A percentile compares a stretch with the other conserved stretches of the same genome.
phyloP scores from a whole-genome alignment of 441 rosid genomes.

The Mallotus japonicus region DNA sequence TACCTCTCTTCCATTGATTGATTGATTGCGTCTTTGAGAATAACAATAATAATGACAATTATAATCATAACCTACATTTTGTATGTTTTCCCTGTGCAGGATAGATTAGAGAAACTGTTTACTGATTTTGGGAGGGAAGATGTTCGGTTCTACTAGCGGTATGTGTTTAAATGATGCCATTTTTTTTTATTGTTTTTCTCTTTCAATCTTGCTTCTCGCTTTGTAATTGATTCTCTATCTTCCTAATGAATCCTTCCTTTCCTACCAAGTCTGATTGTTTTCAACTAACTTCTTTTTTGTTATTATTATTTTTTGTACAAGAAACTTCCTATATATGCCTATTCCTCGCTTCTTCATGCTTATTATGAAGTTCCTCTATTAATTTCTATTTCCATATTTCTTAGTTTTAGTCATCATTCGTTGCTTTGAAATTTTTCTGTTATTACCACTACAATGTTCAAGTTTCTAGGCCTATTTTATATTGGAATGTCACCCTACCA shows the following conservation, averaged over 20 bases:
- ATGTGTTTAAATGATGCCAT: constrained; percentile 25
- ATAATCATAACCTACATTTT: neutral
- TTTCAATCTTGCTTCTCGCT: neutral
- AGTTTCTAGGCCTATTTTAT: neutral
- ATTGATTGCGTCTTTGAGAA: neutral
- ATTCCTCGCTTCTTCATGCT: neutral
- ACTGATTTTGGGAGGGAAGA: constrained; percentile 30
- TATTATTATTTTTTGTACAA: too few relatives aligned
- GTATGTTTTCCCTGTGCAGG: constrained; percentile 2
- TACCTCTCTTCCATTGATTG: neutral
- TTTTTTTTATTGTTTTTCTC: neutral
- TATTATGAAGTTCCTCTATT: neutral
- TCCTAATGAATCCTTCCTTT: neutral
- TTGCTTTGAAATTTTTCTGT: neutral
- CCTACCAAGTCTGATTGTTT: too few relatives aligned
- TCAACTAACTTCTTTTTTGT: too few relatives aligned
- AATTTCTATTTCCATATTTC: neutral
- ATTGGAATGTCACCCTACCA: neutral
- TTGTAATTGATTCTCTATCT: neutral
- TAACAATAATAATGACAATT: neutral
- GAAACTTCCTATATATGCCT: too few relatives aligned
- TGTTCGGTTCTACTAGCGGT: constrained; percentile 63
- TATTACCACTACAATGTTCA: too few relatives aligned
- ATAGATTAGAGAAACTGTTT: neutral
- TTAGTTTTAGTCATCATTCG: neutral